Evolutionary conservation across 1,139 yeast genomes (phyloP).

Genomic region (Dujonia santamariae): DNA sequence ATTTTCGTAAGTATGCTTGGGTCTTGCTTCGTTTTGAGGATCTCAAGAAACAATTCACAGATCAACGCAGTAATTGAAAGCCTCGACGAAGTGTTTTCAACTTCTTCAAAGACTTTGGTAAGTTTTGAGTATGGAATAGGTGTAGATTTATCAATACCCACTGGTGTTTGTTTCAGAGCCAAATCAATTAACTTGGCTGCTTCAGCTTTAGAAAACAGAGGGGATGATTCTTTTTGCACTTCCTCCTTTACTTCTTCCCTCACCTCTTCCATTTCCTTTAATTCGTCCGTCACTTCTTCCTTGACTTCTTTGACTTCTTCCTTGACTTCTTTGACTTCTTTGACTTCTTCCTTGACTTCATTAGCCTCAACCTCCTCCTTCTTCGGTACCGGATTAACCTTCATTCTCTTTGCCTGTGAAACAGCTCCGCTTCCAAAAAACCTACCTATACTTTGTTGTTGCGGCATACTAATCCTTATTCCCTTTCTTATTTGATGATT

Average conservation of each 20-base stretch:
- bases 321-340: neutral
- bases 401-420: constrained; percentile 1
- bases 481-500: too few relatives aligned
- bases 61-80: constrained; percentile 75
- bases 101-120: constrained; percentile 65
- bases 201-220: neutral
- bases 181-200: neutral
- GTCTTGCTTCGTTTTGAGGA: constrained; percentile 46
- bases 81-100: constrained; percentile 79
- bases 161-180: neutral
- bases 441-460: constrained; percentile 36
- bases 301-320: neutral
- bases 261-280: constrained; percentile 4
- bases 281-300: neutral
- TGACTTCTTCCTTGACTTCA: constrained; percentile 3
- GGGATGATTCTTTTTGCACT: neutral
- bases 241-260: neutral
- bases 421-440: constrained; percentile 19
- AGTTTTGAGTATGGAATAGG: constrained; percentile 59
- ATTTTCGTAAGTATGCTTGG: constrained; percentile 64
- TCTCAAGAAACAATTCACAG: constrained; percentile 64
- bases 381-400: constrained; percentile 1
- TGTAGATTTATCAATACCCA: neutral
- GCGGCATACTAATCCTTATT: too few relatives aligned
- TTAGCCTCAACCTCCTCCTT: constrained; percentile 5